Evolutionary conservation across 139 green algal genomes (phyloP).

Genomic region (Ettlia oleoabundans): DNA sequence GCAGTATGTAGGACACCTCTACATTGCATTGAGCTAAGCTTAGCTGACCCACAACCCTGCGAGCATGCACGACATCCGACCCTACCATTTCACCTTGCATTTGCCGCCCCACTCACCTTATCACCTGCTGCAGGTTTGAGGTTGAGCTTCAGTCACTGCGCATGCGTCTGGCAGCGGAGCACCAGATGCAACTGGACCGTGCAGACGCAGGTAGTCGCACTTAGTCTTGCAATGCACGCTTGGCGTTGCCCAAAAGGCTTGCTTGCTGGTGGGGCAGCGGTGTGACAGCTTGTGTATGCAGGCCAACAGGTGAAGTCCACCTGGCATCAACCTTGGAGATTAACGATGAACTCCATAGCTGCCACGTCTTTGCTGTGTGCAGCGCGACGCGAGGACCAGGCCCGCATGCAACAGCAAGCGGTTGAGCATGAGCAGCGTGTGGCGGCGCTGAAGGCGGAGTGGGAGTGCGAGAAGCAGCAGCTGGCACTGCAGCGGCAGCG

Average conservation of each 20-base stretch:
- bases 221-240: no score
- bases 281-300: no score
- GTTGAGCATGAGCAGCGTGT: slow-evolving; percentile 39
- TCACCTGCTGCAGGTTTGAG: slow-evolving; percentile 22
- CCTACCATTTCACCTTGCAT: not conserved
- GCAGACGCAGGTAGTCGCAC: slow-evolving; percentile 24
- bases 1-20: no score
- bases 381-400: slow-evolving; percentile 16
- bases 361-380: not conserved
- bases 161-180: slow-evolving; percentile 31
- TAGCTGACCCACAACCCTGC: no score
- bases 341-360: not conserved
- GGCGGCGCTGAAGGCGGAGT: slow-evolving; percentile 25
- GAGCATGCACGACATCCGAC: no score
- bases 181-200: slow-evolving; percentile 36
- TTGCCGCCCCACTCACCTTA: not conserved
- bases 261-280: no score
- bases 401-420: not conserved
- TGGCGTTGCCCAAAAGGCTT: not conserved
- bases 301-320: no score
- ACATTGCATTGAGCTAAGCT: no score
- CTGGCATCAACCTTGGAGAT: not conserved
- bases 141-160: slow-evolving; percentile 30
- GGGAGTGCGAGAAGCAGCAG: slow-evolving; percentile 24
- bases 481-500: slow-evolving; percentile 27